Percentiles rank a stretch among this genome's conserved stretches.
These are phyloP conservation scores for Euphorbia schlechtendalii DNA, from an alignment of 441 rosid genomes.

Conservation along the genomic window DNA sequence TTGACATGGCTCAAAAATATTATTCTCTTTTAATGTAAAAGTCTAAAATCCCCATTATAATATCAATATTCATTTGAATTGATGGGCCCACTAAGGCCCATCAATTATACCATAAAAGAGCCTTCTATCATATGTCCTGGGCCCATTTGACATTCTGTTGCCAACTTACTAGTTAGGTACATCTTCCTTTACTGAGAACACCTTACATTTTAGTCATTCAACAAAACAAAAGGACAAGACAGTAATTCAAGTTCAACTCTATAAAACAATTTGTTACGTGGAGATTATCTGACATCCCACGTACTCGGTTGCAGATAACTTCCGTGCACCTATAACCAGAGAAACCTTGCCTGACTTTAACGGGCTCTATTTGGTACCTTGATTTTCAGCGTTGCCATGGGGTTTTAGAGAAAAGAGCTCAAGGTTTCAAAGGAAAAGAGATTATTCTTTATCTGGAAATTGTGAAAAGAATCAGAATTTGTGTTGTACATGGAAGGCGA, in stretches of 20 bases:
- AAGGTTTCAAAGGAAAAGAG: slow-evolving; percentile 4
- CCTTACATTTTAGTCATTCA: not conserved
- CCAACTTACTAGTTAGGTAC: slow-evolving; percentile 10
- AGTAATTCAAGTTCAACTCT: too few species aligned
- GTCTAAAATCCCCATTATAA: too few species aligned
- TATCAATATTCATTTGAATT: too few species aligned
- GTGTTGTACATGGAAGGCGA: not conserved
- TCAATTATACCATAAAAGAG: too few species aligned
- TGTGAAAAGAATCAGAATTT: not conserved
- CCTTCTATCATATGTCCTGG: too few species aligned
- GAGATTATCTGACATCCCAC: not conserved
- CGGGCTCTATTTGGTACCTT: not conserved
- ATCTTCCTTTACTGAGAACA: not conserved
- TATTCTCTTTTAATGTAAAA: too few species aligned
- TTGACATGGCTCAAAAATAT: too few species aligned
- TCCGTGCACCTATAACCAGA: not conserved
- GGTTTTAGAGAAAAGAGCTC: slow-evolving; percentile 1
- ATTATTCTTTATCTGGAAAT: not conserved
- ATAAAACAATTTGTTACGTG: not conserved
- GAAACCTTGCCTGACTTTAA: not conserved
- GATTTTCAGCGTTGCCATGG: not conserved
- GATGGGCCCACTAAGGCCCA: too few species aligned
- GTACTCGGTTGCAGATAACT: slow-evolving; percentile 1
- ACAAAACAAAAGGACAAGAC: not conserved
- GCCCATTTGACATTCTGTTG: slow-evolving; percentile 12